Evolutionary conservation across 257 asterid species (phyloP), one percentile per base, ranked within the genome.

Genomic region (Solanum sejunctum): DNA sequence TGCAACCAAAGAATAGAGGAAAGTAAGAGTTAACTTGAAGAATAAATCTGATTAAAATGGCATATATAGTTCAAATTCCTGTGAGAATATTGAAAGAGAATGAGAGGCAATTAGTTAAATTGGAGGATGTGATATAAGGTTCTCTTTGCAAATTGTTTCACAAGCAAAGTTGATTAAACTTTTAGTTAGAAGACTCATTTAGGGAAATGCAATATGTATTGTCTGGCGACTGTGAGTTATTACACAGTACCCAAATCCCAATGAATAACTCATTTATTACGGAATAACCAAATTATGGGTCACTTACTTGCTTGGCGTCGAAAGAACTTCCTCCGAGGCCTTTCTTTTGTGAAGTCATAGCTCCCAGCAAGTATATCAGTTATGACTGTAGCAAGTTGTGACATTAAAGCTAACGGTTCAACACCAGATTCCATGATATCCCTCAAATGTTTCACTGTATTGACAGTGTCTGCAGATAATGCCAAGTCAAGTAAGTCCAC

Each of bases 281-380:
- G 52, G 67, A 58, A 43, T 36, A 36, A 80, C 55, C 52, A 83
- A 86, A 58, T 71, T 82, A 77, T 84, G 64, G 10, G 61, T 83
- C 72, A 86, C 98, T 88, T 89, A 97, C 99, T 72, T 86, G 93
- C 87, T 69, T 89, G 94, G 41, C 90, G 87, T 87, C 91, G 85
- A 39, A 97, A 97, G 89, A 97, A 97, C 88, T 95, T 97, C 90
- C 98, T 93, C 88, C 92, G 83, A 84, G 95, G 87, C 85, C 93
- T 89, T 84, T 87, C 94, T 89, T 90, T 94, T 28, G 87, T 84
- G 91, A 95, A 89, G 88, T 93, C 92, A 72, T 91, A 94, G 89
- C 97, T 95, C 84, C 98, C 98, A 82, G 98, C 99, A 87, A 97
- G 97, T 88, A 97, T 92, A 88, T 97, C 98, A 58, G 98, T 97